Percentiles rank a stretch among this genome's conserved stretches.
These are phyloP conservation scores for Verbena officinalis DNA, from an alignment of 257 asterid genomes.

Conservation along the genomic window DNA sequence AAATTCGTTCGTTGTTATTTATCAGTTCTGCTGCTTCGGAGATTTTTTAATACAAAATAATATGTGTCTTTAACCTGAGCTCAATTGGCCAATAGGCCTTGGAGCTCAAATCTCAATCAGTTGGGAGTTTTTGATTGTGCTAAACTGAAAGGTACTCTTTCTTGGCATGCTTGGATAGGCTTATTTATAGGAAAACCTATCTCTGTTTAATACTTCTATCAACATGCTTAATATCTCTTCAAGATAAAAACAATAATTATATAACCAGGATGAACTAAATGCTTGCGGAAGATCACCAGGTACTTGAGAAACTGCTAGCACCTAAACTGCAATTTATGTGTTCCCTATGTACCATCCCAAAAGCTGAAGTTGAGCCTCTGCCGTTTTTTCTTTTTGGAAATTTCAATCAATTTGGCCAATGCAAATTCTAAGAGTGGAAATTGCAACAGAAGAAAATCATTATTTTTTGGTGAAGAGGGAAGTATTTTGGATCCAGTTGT, in stretches of 20 bases:
- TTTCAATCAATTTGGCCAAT: too few species aligned
- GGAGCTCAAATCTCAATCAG: constrained; percentile 1
- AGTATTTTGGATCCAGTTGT: too few species aligned
- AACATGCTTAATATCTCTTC: neutral
- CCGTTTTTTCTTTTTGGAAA: too few species aligned
- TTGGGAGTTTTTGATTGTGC: constrained; percentile 1
- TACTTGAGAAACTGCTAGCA: neutral
- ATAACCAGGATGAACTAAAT: neutral
- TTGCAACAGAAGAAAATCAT: neutral
- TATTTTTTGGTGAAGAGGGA: too few species aligned
- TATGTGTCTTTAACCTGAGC: neutral
- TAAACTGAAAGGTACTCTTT: neutral
- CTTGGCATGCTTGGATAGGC: neutral
- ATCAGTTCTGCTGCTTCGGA: neutral
- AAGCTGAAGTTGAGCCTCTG: too few species aligned
- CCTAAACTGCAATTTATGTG: neutral
- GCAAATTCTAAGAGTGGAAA: neutral
- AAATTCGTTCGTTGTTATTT: neutral
- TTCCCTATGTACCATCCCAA: too few species aligned
- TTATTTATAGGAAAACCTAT: neutral
- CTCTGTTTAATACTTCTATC: neutral
- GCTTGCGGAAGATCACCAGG: constrained; percentile 7
- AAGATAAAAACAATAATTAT: neutral
- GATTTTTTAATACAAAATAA: constrained; percentile 8
- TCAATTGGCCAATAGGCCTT: neutral